A percentile compares a stretch with the other conserved stretches of the same genome.
phyloP scores from a whole-genome alignment of 139 green algal species.

The Closterium sp. region DNA sequence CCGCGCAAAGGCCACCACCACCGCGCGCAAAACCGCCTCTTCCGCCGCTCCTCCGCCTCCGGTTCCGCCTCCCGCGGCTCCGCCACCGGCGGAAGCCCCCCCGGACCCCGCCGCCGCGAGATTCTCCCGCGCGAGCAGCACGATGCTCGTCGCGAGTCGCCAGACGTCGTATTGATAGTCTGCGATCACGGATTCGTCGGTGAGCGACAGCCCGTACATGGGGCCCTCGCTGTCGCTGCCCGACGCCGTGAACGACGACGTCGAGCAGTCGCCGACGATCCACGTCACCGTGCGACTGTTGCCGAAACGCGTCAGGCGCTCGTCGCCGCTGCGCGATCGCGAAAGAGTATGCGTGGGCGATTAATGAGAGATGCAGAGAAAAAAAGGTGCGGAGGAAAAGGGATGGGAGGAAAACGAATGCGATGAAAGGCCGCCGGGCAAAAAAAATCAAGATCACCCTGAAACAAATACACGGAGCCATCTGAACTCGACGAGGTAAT shows the following conservation, averaged over 20 bases:
- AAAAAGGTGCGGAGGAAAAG: too few relatives aligned
- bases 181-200: slow-evolving; percentile 45
- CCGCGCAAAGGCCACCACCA: slow-evolving; percentile 28
- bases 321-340: slow-evolving; percentile 18
- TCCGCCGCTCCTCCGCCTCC: neutral
- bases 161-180: slow-evolving; percentile 53
- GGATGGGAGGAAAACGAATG: too few relatives aligned
- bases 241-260: slow-evolving; percentile 24
- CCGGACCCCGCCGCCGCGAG: neutral
- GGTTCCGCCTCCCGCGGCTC: neutral
- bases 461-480: too few relatives aligned
- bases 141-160: slow-evolving; percentile 43
- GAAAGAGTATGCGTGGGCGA: neutral
- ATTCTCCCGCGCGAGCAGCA: slow-evolving; percentile 30
- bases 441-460: too few relatives aligned
- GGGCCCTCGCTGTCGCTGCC: slow-evolving; percentile 28
- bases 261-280: slow-evolving; percentile 32
- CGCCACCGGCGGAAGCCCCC: neutral
- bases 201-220: slow-evolving; percentile 40
- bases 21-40: slow-evolving; percentile 29
- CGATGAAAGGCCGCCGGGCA: too few relatives aligned
- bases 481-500: too few relatives aligned
- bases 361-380: neutral
- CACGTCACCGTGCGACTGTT: slow-evolving; percentile 31
- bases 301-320: slow-evolving; percentile 42